phyloP scores from a whole-genome alignment of 2,329 filamentous ascomycete genomes.

The Fusarium sp. region DNA sequence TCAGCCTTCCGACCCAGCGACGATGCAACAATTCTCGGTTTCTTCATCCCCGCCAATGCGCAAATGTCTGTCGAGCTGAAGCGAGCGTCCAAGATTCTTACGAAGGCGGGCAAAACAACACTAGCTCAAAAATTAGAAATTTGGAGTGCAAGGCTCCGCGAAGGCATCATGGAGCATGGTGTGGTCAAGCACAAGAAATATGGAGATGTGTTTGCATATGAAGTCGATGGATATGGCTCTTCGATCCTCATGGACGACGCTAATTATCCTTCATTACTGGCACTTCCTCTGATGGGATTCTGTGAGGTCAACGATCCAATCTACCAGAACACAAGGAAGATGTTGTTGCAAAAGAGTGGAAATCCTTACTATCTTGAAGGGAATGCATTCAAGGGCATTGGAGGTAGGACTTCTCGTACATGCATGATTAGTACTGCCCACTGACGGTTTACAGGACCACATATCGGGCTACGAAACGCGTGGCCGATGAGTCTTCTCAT shows the following conservation, averaged over 20 bases:
- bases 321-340: slow-evolving; percentile 86
- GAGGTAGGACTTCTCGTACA: slow-evolving; percentile 62
- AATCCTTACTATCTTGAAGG: slow-evolving; percentile 93
- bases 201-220: slow-evolving; percentile 83
- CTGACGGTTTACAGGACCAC: slow-evolving; percentile 55
- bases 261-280: slow-evolving; percentile 82
- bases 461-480: slow-evolving; percentile 85
- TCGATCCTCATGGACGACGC: slow-evolving; percentile 89
- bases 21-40: slow-evolving; percentile 92
- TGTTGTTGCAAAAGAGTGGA: slow-evolving; percentile 74
- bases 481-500: slow-evolving; percentile 97
- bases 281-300: slow-evolving; percentile 82
- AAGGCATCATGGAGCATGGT: slow-evolving; percentile 85
- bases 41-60: slow-evolving; percentile 94
- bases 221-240: slow-evolving; percentile 87
- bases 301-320: slow-evolving; percentile 68
- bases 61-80: slow-evolving; percentile 93
- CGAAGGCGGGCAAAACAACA: slow-evolving; percentile 62
- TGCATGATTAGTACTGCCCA: not conserved
- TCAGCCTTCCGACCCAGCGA: slow-evolving; percentile 95
- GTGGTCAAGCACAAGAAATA: slow-evolving; percentile 78
- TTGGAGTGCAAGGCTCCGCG: slow-evolving; percentile 69
- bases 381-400: slow-evolving; percentile 82
- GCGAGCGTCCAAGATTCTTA: slow-evolving; percentile 75
- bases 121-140: slow-evolving; percentile 64